A percentile compares a stretch with the other conserved stretches of the same genome.
Evolutionary conservation across 192 early-diverging fungal species (phyloP).

Genomic region (Fimicolochytrium jonesii): DNA sequence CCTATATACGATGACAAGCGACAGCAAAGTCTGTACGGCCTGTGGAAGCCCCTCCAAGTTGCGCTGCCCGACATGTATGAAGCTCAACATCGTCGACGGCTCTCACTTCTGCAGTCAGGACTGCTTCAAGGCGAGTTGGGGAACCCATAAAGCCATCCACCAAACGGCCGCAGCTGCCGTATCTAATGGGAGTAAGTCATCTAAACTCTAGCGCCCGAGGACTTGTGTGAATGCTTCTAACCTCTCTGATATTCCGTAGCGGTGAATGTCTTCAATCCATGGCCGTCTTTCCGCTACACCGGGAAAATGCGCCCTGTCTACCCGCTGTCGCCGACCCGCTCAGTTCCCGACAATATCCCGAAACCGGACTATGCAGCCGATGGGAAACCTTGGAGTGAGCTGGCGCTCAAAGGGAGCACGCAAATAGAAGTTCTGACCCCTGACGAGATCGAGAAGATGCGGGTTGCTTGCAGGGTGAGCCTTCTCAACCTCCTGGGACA

Average conservation of each 20-base stretch:
- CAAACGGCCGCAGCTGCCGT: slow-evolving; percentile 2
- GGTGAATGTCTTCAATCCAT: slow-evolving; percentile 38
- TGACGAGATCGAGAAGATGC: slow-evolving; percentile 77
- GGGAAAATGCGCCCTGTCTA: slow-evolving; percentile 50
- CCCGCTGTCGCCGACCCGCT: slow-evolving; percentile 38
- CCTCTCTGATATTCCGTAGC: too few relatives aligned
- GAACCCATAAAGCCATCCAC: slow-evolving; percentile 45
- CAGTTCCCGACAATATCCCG: slow-evolving; percentile 34
- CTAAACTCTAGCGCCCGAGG: too few relatives aligned
- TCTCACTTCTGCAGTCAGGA: slow-evolving; percentile 38
- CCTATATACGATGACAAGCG: neutral
- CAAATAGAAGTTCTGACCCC: slow-evolving; percentile 65
- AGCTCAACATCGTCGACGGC: slow-evolving; percentile 23
- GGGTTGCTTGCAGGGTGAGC: slow-evolving; percentile 68
- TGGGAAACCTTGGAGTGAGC: slow-evolving; percentile 63
- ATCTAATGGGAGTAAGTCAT: slow-evolving; percentile 1
- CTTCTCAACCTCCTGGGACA: neutral
- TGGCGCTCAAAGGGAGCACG: slow-evolving; percentile 57
- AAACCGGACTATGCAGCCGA: slow-evolving; percentile 44
- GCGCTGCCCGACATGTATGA: slow-evolving; percentile 38
- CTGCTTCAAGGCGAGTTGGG: slow-evolving; percentile 47
- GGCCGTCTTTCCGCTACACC: slow-evolving; percentile 40
- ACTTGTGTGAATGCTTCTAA: too few relatives aligned
- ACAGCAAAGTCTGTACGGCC: slow-evolving; percentile 30
- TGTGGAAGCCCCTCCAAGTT: slow-evolving; percentile 32